Conservation (phyloP, 163 green algal genomes). For the Volvox carteri region DNA sequence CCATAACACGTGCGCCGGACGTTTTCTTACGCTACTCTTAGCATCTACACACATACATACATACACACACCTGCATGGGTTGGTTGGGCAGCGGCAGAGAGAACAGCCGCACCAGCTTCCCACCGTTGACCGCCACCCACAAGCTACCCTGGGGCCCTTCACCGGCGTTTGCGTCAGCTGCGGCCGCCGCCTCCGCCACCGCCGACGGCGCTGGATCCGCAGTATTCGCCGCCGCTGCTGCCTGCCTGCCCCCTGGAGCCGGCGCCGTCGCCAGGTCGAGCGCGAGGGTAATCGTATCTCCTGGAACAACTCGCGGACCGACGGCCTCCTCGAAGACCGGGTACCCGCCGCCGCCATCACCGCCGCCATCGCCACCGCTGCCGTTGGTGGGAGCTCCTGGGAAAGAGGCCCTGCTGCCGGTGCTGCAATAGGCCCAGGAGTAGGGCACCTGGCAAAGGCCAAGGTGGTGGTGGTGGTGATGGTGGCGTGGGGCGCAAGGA, state of each 20-base stretch:
- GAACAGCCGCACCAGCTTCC: slow-evolving; percentile 25
- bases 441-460: slow-evolving; percentile 35
- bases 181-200: neutral
- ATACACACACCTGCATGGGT: slow-evolving; percentile 7
- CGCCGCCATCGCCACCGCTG: neutral
- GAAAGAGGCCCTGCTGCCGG: slow-evolving; percentile 56
- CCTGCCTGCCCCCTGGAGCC: neutral
- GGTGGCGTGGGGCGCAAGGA: neutral
- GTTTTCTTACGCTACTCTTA: too few relatives aligned
- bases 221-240: neutral
- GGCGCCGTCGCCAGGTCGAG: slow-evolving; percentile 53
- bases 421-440: slow-evolving; percentile 64
- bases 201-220: neutral
- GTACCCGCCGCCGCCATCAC: neutral
- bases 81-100: slow-evolving; percentile 20
- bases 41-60: neutral
- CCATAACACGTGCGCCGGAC: too few relatives aligned
- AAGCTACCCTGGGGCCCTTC: neutral
- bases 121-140: slow-evolving; percentile 47
- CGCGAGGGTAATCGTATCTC: slow-evolving; percentile 54
- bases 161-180: neutral
- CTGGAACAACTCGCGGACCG: neutral
- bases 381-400: neutral
- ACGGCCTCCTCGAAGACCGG: neutral
- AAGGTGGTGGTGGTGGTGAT: neutral